Conservation (phyloP, 805 yeast species). For the Isabelozyma gotoi region DNA sequence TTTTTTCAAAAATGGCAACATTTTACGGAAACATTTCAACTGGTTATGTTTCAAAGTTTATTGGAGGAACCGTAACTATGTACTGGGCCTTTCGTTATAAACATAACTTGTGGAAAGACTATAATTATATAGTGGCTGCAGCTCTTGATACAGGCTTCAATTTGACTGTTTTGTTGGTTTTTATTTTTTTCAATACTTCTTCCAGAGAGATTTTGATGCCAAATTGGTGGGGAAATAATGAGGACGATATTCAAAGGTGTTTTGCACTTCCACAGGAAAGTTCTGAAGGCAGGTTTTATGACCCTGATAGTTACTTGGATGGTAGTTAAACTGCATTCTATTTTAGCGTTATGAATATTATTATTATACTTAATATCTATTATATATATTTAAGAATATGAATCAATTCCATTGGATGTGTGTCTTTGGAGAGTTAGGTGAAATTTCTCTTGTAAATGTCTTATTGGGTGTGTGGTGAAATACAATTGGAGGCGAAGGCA, state of each 20-base stretch:
- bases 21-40: slow-evolving; percentile 48
- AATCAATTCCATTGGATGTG: too few species aligned
- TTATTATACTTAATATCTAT: too few species aligned
- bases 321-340: too few species aligned
- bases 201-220: slow-evolving; percentile 27
- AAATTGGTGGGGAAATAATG: slow-evolving; percentile 47
- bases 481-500: too few species aligned
- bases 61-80: slow-evolving; percentile 46
- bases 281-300: not conserved
- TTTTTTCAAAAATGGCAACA: slow-evolving; percentile 41
- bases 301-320: too few species aligned
- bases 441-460: too few species aligned
- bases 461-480: too few species aligned
- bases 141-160: slow-evolving; percentile 49
- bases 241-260: slow-evolving; percentile 38
- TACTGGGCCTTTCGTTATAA: slow-evolving; percentile 35
- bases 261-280: too few species aligned
- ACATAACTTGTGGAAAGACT: slow-evolving; percentile 35
- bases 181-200: slow-evolving; percentile 27
- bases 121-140: slow-evolving; percentile 46
- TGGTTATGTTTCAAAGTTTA: slow-evolving; percentile 42
- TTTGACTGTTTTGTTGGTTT: slow-evolving; percentile 33
- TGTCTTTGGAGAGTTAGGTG: too few species aligned
- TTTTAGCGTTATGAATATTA: too few species aligned
- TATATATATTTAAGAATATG: too few species aligned